Base-by-base conservation (phyloP, 352 stramenopile genomes). In the Phytophthora colocasiae region DNA sequence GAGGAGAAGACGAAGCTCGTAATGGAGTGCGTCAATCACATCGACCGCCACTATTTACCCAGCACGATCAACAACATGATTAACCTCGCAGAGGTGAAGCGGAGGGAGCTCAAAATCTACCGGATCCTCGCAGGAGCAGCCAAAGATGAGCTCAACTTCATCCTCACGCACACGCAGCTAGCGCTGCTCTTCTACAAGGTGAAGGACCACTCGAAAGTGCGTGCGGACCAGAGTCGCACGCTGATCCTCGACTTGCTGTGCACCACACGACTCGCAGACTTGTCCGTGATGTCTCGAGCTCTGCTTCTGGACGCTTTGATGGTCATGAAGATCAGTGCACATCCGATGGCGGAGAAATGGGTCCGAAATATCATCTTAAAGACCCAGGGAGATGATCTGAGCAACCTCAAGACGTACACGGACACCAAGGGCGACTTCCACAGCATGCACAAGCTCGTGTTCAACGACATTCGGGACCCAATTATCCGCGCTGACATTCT, bases 111-210 rank as follows among this genome's bases (percentile, higher is more conserved):
- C 46, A 94, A 98, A 70, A 99, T 99, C 66, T 98, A 98, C 65
- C 85, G 87, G 14, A 96, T 98, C 41, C 91, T 99, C 52, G 81
- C 95, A 1, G 95, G 98, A 45, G 96, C 95, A 11, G 96, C 95
- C 29, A 90, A 96, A 31, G 91, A 98, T 53, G 96, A 98, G 67
- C 86, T 99, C 17, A 99, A 99, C 76, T 98, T 97, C 73, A 91
- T 99, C 27, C 70, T 99, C 48, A 91, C 87, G 66, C 90, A 98
- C 75, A 90, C 98, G 19, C 96, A 96, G 15, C 73, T 99, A 8
- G 96, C 93, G 12, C 85, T 99, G 50, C 80, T 99, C 2, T 98
- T 99, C 67, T 99, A 99, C 83, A 99, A 99, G 77, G 95, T 99
- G 41, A 99, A 99, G 66, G 92, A 97, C 66, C 81, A 91, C 67